These are phyloP conservation scores for Bondarzewia mesenterica DNA, from an alignment of 1,284 basidiomycete species.

Conservation along the genomic window DNA sequence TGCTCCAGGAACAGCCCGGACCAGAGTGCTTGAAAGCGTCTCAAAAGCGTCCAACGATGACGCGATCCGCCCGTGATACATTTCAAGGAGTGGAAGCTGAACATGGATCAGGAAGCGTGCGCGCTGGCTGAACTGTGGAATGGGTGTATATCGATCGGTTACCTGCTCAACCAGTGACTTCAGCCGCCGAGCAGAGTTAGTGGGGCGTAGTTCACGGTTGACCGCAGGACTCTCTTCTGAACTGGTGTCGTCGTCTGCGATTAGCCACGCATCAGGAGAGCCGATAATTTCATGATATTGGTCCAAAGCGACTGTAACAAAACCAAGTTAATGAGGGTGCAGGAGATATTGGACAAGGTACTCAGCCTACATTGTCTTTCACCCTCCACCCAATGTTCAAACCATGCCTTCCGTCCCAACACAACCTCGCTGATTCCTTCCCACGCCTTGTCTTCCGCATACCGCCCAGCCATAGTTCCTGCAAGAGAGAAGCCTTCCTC, in stretches of 20 bases:
- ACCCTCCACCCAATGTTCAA: constrained; percentile 81
- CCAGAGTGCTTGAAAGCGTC: constrained; percentile 77
- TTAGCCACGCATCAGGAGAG: constrained; percentile 81
- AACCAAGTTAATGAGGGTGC: no score
- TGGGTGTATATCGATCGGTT: constrained; percentile 87
- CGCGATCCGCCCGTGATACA: constrained; percentile 72
- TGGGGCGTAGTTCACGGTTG: constrained; percentile 49
- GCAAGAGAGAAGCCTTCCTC: constrained; percentile 66
- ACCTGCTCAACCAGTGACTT: constrained; percentile 84
- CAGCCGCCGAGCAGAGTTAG: constrained; percentile 73
- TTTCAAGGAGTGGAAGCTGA: constrained; percentile 79
- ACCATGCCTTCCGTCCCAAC: constrained; percentile 81
- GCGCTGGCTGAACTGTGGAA: constrained; percentile 73
- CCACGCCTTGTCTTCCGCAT: constrained; percentile 35
- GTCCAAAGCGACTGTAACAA: constrained; percentile 57
- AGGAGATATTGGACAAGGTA: no score
- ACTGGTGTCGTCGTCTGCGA: constrained; percentile 60
- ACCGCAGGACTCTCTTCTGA: constrained; percentile 31
- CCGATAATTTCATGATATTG: constrained; percentile 81
- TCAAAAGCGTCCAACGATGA: constrained; percentile 92
- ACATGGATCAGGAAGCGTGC: constrained; percentile 78
- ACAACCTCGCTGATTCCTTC: constrained; percentile 77
- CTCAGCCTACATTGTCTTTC: constrained; percentile 76
- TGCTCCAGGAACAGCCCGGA: constrained; percentile 87
- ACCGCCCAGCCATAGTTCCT: constrained; percentile 32